phyloP scores from a whole-genome alignment of 352 stramenopile genomes.

The Phytophthora agathidicida region DNA sequence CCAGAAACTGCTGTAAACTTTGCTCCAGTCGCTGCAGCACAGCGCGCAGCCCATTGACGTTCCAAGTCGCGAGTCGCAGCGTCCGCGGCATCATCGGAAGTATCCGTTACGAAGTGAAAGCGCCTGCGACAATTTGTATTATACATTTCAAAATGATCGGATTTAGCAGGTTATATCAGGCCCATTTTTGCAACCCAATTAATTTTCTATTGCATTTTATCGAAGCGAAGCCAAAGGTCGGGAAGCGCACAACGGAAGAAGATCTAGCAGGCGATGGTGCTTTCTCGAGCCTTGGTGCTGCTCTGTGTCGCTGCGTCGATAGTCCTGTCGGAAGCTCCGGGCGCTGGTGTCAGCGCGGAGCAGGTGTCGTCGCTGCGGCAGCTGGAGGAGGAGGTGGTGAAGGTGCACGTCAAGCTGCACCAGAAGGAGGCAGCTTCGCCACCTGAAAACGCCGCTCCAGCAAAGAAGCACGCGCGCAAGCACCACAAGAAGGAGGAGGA shows the following conservation, averaged over 20 bases:
- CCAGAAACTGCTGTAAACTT: conserved; percentile 56
- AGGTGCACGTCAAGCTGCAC: conserved; percentile 33
- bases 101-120: too few species aligned
- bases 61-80: conserved; percentile 81
- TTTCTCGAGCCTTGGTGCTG: conserved; percentile 42
- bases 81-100: conserved; percentile 25
- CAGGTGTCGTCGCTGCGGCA: conserved; percentile 18
- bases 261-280: conserved; percentile 34
- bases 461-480: conserved; percentile 23
- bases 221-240: conserved; percentile 13
- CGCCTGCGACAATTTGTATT: too few species aligned
- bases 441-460: conserved; percentile 6
- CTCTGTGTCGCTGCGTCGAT: conserved; percentile 41
- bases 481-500: conserved; percentile 24
- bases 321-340: conserved; percentile 21
- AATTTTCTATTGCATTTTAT: too few species aligned
- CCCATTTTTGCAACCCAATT: conserved; percentile 21
- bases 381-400: conserved; percentile 33
- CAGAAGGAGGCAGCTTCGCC: conserved; percentile 4
- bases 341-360: conserved; percentile 22
- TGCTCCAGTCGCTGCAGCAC: conserved; percentile 67
- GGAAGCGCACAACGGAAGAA: conserved; percentile 13
- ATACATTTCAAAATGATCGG: not conserved
- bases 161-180: conserved; percentile 15
- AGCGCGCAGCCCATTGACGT: conserved; percentile 85